These are phyloP conservation scores for Sporothrix inflata DNA, from an alignment of 2,329 filamentous ascomycete species.

Conservation along the genomic window DNA sequence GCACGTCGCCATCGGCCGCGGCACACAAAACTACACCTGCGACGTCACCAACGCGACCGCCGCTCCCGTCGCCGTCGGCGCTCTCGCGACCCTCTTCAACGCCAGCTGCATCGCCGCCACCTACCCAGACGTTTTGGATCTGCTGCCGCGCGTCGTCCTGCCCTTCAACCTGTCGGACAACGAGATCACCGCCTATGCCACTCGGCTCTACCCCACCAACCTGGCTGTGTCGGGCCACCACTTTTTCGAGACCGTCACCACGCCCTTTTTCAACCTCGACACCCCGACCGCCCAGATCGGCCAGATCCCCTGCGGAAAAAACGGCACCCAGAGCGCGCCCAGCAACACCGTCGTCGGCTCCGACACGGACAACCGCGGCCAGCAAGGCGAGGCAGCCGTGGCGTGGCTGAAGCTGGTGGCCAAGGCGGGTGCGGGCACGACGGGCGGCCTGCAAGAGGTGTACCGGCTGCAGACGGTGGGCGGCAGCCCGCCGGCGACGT, in stretches of 20 bases:
- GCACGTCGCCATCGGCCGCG: conserved; percentile 84
- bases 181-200: conserved; percentile 37
- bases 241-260: conserved; percentile 70
- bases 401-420: conserved; percentile 76
- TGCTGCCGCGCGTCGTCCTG: conserved; percentile 69
- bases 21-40: conserved; percentile 95
- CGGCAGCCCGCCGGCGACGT: conserved; percentile 74
- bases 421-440: conserved; percentile 55
- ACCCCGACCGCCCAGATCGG: conserved; percentile 59
- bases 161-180: conserved; percentile 60
- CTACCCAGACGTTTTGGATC: conserved; percentile 66
- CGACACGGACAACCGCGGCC: conserved; percentile 52
- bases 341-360: conserved; percentile 55
- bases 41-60: conserved; percentile 61
- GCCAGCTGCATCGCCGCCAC: conserved; percentile 75
- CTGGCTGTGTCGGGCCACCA: conserved; percentile 74
- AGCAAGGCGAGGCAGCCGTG: conserved; percentile 69
- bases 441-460: conserved; percentile 69
- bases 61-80: conserved; percentile 68
- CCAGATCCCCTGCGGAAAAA: conserved; percentile 65
- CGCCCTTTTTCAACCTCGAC: conserved; percentile 80
- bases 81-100: conserved; percentile 84
- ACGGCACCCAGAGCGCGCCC: conserved; percentile 65
- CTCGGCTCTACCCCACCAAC: conserved; percentile 58
- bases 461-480: conserved; percentile 86